These are phyloP conservation scores for Pythium brassicae DNA, from an alignment of 352 stramenopile species.

Conservation along the genomic window DNA sequence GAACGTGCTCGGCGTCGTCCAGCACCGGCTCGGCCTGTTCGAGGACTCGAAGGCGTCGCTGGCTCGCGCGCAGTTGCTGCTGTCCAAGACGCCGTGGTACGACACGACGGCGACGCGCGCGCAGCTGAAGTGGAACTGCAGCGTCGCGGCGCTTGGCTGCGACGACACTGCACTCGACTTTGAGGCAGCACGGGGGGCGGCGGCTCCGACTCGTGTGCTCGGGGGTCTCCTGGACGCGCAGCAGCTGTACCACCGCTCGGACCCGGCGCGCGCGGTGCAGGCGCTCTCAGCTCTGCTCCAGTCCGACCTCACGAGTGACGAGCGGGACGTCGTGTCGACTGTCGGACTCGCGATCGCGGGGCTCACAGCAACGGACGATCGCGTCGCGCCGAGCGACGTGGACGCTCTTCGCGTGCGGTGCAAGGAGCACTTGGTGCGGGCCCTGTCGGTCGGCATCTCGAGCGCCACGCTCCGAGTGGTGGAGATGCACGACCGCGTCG, in stretches of 20 bases:
- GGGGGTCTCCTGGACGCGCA: constrained; percentile 5
- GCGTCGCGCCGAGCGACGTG: not conserved
- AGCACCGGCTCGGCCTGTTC: constrained; percentile 53
- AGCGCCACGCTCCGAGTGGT: constrained; percentile 22
- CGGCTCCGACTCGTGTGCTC: not conserved
- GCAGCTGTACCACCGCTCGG: constrained; percentile 5
- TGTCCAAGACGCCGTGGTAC: constrained; percentile 6
- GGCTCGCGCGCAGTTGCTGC: constrained; percentile 4
- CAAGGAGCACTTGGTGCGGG: constrained; percentile 26
- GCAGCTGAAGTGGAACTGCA: constrained; percentile 35
- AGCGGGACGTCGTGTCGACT: constrained; percentile 4
- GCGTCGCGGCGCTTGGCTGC: constrained; percentile 23
- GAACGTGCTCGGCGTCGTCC: constrained; percentile 57
- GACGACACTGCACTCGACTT: not conserved
- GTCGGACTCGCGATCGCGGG: constrained; percentile 36
- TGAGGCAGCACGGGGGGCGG: not conserved
- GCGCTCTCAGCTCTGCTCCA: constrained; percentile 4
- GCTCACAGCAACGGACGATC: constrained; percentile 15
- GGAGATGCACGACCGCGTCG: constrained; percentile 35
- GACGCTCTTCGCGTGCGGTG: constrained; percentile 15
- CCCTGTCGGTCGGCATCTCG: not conserved
- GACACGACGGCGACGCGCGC: not conserved
- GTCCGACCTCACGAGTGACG: not conserved
- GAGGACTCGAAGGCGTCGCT: constrained; percentile 34
- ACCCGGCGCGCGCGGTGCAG: constrained; percentile 3